A percentile compares a stretch with the other conserved stretches of the same genome.
These are phyloP conservation scores for Streptanthus diversifolius DNA, from an alignment of 345 rosid genomes.

Conservation along the genomic window DNA sequence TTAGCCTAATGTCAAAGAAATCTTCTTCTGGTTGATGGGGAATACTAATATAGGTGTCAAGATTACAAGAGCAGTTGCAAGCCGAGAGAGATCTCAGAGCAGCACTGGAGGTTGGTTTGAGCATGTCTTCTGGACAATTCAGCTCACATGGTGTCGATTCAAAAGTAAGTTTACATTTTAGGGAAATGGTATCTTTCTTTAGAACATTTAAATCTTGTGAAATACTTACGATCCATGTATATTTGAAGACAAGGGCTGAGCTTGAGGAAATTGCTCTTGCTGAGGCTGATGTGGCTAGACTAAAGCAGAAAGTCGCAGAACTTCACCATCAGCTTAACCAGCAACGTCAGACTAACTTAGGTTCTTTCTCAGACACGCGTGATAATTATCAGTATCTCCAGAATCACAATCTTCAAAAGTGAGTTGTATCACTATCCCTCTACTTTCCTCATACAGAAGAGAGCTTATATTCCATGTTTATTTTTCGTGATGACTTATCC, in stretches of 20 bases:
- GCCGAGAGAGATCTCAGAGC: conserved; percentile 99
- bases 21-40: conserved; percentile 12
- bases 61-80: conserved; percentile 98
- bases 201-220: too few relatives aligned
- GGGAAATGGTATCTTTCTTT: not conserved
- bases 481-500: not conserved
- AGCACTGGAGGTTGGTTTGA: conserved; percentile 95
- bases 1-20: not conserved
- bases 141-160: conserved; percentile 89
- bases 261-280: conserved; percentile 99
- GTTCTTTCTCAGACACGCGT: conserved; percentile 73
- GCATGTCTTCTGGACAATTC: conserved; percentile 95
- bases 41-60: conserved; percentile 60
- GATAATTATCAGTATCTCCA: conserved; percentile 74
- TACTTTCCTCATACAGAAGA: not conserved
- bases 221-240: conserved; percentile 33
- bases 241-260: conserved; percentile 94
- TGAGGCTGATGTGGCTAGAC: conserved; percentile 97
- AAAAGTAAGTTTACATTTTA: conserved; percentile 52
- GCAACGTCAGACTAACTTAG: conserved; percentile 82
- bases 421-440: conserved; percentile 37
- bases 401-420: conserved; percentile 79
- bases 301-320: conserved; percentile 98
- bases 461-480: not conserved
- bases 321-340: conserved; percentile 98